Percentiles rank a stretch among this genome's conserved stretches.
phyloP scores from a whole-genome alignment of 768 basidiomycete genomes.

The Podaxis carcinomalis region DNA sequence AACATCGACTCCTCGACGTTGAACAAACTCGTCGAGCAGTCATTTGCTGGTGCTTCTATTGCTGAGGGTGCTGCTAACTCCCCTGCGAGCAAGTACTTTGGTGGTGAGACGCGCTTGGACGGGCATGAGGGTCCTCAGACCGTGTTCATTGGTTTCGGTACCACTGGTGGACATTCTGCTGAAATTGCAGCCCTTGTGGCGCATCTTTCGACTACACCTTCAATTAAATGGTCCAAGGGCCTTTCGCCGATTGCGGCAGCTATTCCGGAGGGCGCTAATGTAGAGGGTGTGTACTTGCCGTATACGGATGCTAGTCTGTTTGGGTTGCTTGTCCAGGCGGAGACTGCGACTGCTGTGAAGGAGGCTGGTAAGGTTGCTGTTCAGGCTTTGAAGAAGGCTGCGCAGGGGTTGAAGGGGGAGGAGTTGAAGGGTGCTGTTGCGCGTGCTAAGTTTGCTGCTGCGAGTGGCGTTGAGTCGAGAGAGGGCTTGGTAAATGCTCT shows the following conservation, averaged over 20 bases:
- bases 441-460: conserved; percentile 85
- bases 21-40: conserved; percentile 64
- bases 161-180: conserved; percentile 56
- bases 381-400: conserved; percentile 59
- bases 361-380: conserved; percentile 69
- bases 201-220: conserved; percentile 71
- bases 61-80: conserved; percentile 28
- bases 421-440: conserved; percentile 78
- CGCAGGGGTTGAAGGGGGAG: conserved; percentile 57
- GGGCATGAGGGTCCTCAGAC: conserved; percentile 63
- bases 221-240: conserved; percentile 86
- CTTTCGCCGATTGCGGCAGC: conserved; percentile 61
- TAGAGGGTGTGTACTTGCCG: conserved; percentile 72
- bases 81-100: conserved; percentile 52
- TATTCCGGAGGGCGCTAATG: conserved; percentile 56
- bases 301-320: conserved; percentile 93
- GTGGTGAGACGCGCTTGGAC: conserved; percentile 81
- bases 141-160: conserved; percentile 85
- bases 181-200: conserved; percentile 78
- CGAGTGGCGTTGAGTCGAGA: conserved; percentile 62
- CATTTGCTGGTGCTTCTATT: conserved; percentile 46
- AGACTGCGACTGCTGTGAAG: conserved; percentile 56
- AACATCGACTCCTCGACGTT: conserved; percentile 77
- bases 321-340: conserved; percentile 75
- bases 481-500: conserved; percentile 60